Evolutionary conservation across 2,329 filamentous ascomycete species (phyloP), one percentile per base, ranked within the genome.

Genomic region (Alternaria dauci): DNA sequence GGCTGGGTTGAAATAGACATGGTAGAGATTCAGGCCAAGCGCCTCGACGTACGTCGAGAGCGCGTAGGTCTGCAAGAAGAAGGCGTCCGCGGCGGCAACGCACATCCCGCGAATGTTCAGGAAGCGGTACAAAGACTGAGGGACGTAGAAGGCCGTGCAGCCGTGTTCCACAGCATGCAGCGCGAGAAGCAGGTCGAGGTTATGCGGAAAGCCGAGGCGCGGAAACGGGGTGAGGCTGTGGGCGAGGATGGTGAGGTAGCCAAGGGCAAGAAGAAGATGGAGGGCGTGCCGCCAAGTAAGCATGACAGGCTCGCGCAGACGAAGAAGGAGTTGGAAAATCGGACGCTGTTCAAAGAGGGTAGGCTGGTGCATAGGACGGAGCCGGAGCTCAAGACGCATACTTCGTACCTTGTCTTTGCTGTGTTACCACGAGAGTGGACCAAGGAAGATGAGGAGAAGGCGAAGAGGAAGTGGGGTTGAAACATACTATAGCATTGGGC

Each of bases 401-500:
- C 95, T 0, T 95, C 91, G n/a, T 99, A 99, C 77, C 85, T 99
- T 5, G 91, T 96, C 5, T 99, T 99, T 81, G 95, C 95, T 0
- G 83, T 95, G 3, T 80, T 99, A 61, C 94, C 95, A n/a, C 85
- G 88, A 43, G 89, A 91, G 63, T 99, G 95, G 95, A 89, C 84
- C 0, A 89, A 88, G 36, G 91, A 91, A 61, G 92, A 97, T 67
- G 95, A 99, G 79, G 85, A 85, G 32, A 85, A 30, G 88, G 89
- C 52, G 80, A 85, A 66, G 82, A 85, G 53, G 69, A 76, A 69
- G 58, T 80, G 78, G 77, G 59, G 59, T 5, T 66, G 50, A 62
- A 26, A 32, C 43, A 34, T 34, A 43, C 32, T 8, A 46, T 44
- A n/a, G 41, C 20, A 25, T 42, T 14, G 14, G 38, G 3, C 5